phyloP scores from a whole-genome alignment of 176 grass and related monocot genomes.

The bread wheat (Triticum aestivum) region IWGSC_CS_RefSeq_v2.1 NC_057810.1:137933923-137934422 shows the following conservation, averaged over 20 bases:
- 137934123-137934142: too few species aligned
- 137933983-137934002: too few species aligned
- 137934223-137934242: not conserved
- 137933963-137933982: too few species aligned
- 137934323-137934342: not conserved
- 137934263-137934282: not conserved
- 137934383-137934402: not conserved
- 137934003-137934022: too few species aligned
- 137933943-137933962: too few species aligned
- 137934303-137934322: not conserved
- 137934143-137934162: too few species aligned
- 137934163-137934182: too few species aligned
- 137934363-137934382: not conserved
- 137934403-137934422: constrained; percentile 10
- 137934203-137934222: not conserved
- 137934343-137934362: not conserved
- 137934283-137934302: not conserved
- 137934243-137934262: not conserved
- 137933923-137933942: not conserved
- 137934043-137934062: too few species aligned
- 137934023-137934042: too few species aligned
- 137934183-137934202: not conserved
- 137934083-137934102: too few species aligned
- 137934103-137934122: too few species aligned
- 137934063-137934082: too few species aligned